These are phyloP conservation scores for Phlebiopsis flavidoalba DNA, from an alignment of 768 basidiomycete species.

Conservation along the genomic window DNA sequence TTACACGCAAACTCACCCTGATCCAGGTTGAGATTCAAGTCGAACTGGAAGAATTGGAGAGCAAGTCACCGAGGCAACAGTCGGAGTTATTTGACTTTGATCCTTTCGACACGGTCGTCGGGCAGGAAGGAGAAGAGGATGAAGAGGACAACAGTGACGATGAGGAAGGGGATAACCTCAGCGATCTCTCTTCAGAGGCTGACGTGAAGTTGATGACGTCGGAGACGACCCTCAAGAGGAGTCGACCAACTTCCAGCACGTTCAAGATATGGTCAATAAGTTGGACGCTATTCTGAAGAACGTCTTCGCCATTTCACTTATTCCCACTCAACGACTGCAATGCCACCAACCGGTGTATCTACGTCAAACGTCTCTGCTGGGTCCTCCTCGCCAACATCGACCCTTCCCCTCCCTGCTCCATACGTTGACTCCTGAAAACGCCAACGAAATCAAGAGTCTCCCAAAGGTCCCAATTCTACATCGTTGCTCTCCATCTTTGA, in stretches of 20 bases:
- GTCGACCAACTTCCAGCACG: conserved; percentile 57
- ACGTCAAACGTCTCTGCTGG: conserved; percentile 26
- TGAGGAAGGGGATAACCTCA: conserved; percentile 48
- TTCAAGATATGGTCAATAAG: conserved; percentile 87
- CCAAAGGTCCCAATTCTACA: conserved; percentile 68
- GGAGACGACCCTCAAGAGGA: conserved; percentile 27
- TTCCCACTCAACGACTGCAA: conserved; percentile 17
- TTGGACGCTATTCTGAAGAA: conserved; percentile 84
- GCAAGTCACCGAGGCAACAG: conserved; percentile 44
- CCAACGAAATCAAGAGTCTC: conserved; percentile 32
- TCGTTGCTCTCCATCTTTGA: conserved; percentile 92
- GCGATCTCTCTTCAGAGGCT: conserved; percentile 73
- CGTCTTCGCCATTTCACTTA: conserved; percentile 72
- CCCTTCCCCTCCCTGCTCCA: conserved; percentile 20
- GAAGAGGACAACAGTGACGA: conserved; percentile 44
- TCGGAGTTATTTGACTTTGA: conserved; percentile 69
- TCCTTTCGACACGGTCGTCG: conserved; percentile 79
- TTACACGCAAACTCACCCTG: background rate
- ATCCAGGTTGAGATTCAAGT: conserved; percentile 91
- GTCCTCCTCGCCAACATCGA: conserved; percentile 13
- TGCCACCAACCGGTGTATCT: conserved; percentile 16
- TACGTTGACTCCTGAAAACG: conserved; percentile 1
- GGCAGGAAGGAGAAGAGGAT: conserved; percentile 66
- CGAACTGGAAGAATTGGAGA: conserved; percentile 92
- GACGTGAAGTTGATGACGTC: conserved; percentile 40